Percentiles rank a stretch among this genome's conserved stretches.
Evolutionary conservation across 495 filamentous ascomycete genomes (phyloP).

Genomic region (Polyplosphaeria fusca): DNA sequence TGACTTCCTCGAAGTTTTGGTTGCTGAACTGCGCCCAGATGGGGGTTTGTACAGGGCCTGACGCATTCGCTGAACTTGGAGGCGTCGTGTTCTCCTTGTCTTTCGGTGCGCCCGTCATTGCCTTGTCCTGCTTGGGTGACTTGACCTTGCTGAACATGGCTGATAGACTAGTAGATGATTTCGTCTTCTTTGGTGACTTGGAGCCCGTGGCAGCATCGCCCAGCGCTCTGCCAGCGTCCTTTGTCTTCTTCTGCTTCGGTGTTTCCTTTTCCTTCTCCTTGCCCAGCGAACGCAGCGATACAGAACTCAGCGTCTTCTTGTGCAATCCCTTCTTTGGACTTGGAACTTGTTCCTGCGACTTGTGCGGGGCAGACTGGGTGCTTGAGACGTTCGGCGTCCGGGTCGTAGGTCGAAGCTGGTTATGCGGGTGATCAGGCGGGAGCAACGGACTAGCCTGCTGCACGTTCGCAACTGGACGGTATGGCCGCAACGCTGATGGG

Average conservation of each 20-base stretch:
- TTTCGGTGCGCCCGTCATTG: constrained; percentile 45
- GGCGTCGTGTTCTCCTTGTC: constrained; percentile 78
- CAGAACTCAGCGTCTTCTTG: constrained; percentile 65
- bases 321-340: constrained; percentile 42
- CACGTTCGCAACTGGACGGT: constrained; percentile 30
- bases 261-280: constrained; percentile 26
- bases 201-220: constrained; percentile 42
- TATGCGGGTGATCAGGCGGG: constrained; percentile 33
- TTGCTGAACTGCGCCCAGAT: constrained; percentile 72
- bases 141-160: constrained; percentile 61
- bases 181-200: constrained; percentile 76
- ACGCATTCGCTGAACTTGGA: constrained; percentile 50
- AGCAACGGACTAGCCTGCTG: constrained; percentile 17
- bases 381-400: constrained; percentile 19
- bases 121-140: constrained; percentile 54
- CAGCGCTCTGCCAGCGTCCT: constrained; percentile 9
- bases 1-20: constrained; percentile 45
- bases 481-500: constrained; percentile 26
- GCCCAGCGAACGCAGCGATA: constrained; percentile 60
- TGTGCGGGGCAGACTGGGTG: constrained; percentile 28
- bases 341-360: constrained; percentile 40
- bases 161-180: constrained; percentile 75
- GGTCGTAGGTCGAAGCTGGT: constrained; percentile 17
- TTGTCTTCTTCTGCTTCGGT: constrained; percentile 46
- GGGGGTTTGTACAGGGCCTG: constrained; percentile 56